Evolutionary conservation across 768 basidiomycete genomes (phyloP), one percentile per base, ranked within the genome.

Genomic region (Psilocybe cubensis): DNA sequence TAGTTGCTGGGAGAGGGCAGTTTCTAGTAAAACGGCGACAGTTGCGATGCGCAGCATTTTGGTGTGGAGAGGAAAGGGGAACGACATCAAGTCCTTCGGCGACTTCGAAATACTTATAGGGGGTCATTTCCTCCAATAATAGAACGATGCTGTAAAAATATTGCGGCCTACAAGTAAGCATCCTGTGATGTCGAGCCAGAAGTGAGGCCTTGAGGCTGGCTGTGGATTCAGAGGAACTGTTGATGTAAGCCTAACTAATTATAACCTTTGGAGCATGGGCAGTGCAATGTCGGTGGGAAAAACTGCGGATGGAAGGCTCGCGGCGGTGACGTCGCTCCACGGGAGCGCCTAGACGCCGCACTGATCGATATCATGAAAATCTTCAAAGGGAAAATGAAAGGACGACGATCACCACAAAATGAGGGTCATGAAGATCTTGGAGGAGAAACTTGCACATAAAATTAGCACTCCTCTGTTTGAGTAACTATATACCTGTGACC

Each of bases 1-100:
- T 24, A 57, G 25, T 25, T 50, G 40, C 41, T 57, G 56, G 29
- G 56, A 42, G 38, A 57, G 6, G 4, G 49, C 48, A 43, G 47
- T 31, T 31, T 50, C 38, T 14, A 57, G 43, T 42, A 57, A 49
- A 51, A 31, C 18, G 56, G 42, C 56, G 31, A 57, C 18, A 14
- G 48, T 43, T 31, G 42, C 48, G 23, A 47, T 43, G 31, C 51
- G 57, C 56, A 57, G 42, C 48, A 57, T 57, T 50, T 50, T 51
- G 46, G 28, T 17, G 35, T 38, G 35, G 35, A 38, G 14, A 17
- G n/a, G 35, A 38, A 38, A 38, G 35, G 35, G 35, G 35, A 38
- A 38, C 35, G n/a, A 38, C 4, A n/a, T 38, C 8, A 17, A n/a
- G 14, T 38, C 35, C 6, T 38, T 38, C 35, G 35, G 35, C 35